A percentile compares a stretch with the other conserved stretches of the same genome.
Evolutionary conservation across 495 filamentous ascomycete species (phyloP).

Genomic region (Xylaria nigripes): DNA sequence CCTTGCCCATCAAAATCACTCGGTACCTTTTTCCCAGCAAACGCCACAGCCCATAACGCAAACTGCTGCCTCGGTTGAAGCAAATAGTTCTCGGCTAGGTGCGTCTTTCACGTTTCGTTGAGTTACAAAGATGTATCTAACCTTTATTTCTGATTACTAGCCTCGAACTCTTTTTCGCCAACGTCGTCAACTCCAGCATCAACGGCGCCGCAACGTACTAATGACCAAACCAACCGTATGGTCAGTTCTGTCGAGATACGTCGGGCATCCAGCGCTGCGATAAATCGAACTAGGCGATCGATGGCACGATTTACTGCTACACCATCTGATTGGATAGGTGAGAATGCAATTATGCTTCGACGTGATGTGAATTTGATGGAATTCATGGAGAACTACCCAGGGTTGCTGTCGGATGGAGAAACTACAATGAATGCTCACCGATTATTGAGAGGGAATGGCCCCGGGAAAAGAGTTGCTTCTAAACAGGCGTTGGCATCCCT

Average conservation of each 20-base stretch:
- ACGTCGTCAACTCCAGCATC: neutral
- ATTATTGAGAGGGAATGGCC: slow-evolving; percentile 31
- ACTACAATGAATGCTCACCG: slow-evolving; percentile 29
- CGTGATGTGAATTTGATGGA: slow-evolving; percentile 6
- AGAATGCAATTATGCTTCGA: neutral
- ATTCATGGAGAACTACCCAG: slow-evolving; percentile 10
- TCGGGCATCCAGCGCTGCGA: slow-evolving; percentile 2
- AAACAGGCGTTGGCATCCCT: slow-evolving; percentile 38
- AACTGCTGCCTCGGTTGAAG: neutral
- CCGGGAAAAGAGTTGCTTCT: slow-evolving; percentile 38
- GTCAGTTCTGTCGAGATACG: slow-evolving; percentile 7
- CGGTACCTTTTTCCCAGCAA: neutral
- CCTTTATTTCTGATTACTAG: neutral
- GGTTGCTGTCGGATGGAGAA: slow-evolving; percentile 15
- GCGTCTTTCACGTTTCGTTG: neutral
- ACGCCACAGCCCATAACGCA: neutral
- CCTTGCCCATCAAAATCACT: neutral
- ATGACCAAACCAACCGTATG: neutral
- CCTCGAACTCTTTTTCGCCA: neutral
- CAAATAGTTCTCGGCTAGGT: neutral
- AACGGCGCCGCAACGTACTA: neutral
- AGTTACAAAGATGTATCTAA: neutral
- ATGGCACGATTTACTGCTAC: neutral
- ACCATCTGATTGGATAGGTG: slow-evolving; percentile 14
- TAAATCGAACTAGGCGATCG: neutral